Base-by-base conservation (phyloP, 2,329 filamentous ascomycete genomes). In the Sporothrix humicola region DNA sequence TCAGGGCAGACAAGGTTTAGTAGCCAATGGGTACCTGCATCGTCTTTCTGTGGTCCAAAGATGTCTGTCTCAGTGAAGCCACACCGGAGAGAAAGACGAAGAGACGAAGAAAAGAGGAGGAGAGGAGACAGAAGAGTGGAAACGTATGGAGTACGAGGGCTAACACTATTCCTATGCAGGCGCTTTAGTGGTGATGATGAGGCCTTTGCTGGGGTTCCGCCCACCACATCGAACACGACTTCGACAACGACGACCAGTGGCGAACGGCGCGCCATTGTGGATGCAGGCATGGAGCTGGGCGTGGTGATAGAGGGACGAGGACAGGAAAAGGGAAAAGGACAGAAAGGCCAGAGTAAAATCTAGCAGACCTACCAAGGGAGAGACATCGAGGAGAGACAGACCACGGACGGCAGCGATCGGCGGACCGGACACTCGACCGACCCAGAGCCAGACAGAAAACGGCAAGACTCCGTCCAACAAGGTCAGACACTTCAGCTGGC, bases 181-280 rank as follows among this genome's bases (percentile, higher is more conserved):
- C 74, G 77, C 2, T 77, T 77, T 69, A 77, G 77, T 69, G 77
- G 77, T 23, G 77, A 77, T 56, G 77, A 77, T 52, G 77, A 77
- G 69, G 71, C 77, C 3, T 77, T 77, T 72, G 73, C 63, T 26
- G 73, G 72, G 2, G 31, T 50, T 5, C 44, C 44, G 23, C 37
- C 8, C 37, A 72, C 63, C 10, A 48, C 61, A 3, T 12, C 20
- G 20, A 56, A 20, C 10, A 1, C 7, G 37, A 44, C 8, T 2
- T 20, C 42, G 42, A 48, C 61, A 17, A 48, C 44, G 15, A 20
- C 20, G 46, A 52, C 65, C 8, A 31, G 61, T 66, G 61, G 48
- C 46, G 48, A 52, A 15, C 42, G 56, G 23, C 54, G 70, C 3
- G 71, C 75, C 20, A 68, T 76, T 26, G 54, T 73, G 37, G 77